Conservation (phyloP, 768 basidiomycete species). For the Russula brevipes region DNA sequence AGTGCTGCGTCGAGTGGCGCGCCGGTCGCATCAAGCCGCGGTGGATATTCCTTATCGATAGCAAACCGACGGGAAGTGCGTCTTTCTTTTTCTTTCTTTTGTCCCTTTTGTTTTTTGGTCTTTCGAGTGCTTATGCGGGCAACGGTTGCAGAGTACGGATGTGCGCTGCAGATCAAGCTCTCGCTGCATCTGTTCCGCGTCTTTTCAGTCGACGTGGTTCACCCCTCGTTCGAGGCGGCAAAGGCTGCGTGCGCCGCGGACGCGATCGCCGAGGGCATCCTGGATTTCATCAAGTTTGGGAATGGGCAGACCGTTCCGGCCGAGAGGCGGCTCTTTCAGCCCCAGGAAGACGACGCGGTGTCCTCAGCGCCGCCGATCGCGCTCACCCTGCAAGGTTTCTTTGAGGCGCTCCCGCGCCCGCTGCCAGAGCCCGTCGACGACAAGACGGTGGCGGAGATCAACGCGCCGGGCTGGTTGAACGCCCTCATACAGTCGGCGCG, state of each 20-base stretch:
- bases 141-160: slow-evolving; percentile 37
- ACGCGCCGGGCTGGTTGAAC: slow-evolving; percentile 52
- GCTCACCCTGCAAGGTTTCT: slow-evolving; percentile 50
- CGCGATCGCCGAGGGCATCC: slow-evolving; percentile 49
- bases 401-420: slow-evolving; percentile 60
- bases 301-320: slow-evolving; percentile 46
- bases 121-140: neutral
- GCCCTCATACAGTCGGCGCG: slow-evolving; percentile 45
- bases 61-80: slow-evolving; percentile 42
- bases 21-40: slow-evolving; percentile 45
- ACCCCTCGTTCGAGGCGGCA: slow-evolving; percentile 41
- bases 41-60: slow-evolving; percentile 49
- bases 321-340: slow-evolving; percentile 16
- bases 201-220: slow-evolving; percentile 47
- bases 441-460: slow-evolving; percentile 46
- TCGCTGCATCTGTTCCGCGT: slow-evolving; percentile 46
- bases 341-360: slow-evolving; percentile 17
- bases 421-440: slow-evolving; percentile 51
- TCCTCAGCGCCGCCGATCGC: slow-evolving; percentile 16
- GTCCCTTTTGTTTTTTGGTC: neutral
- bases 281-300: slow-evolving; percentile 55
- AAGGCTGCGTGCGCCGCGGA: slow-evolving; percentile 48
- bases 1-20: slow-evolving; percentile 51
- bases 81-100: neutral
- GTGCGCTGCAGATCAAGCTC: slow-evolving; percentile 51